phyloP scores from a whole-genome alignment of 1,284 basidiomycete species.

The Chiua sp. region DNA sequence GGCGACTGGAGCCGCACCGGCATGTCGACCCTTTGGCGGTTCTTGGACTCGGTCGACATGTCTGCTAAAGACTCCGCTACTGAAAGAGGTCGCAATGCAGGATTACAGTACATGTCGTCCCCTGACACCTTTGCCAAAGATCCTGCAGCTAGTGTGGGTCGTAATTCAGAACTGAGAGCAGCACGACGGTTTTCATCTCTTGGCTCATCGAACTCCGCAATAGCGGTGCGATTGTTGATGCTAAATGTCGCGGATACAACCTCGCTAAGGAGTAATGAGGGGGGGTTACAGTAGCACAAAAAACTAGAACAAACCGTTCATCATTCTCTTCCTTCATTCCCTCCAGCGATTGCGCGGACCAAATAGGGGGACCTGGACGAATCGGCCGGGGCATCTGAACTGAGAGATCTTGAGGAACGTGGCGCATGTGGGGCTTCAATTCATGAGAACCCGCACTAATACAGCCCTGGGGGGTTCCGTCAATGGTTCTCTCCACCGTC shows the following conservation, averaged over 20 bases:
- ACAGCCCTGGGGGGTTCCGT: neutral
- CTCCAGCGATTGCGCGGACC: neutral
- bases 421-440: conserved; percentile 13
- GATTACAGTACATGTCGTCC: conserved; percentile 4
- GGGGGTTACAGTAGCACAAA: neutral
- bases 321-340: neutral
- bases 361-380: neutral
- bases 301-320: conserved; percentile 19
- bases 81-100: neutral
- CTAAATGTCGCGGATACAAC: neutral
- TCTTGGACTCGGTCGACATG: neutral
- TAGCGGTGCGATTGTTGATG: neutral
- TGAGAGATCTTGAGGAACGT: neutral
- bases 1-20: neutral
- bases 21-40: neutral
- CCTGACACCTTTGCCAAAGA: neutral
- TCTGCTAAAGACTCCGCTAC: neutral
- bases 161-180: neutral
- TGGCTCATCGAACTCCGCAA: neutral
- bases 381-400: neutral
- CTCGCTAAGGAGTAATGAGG: conserved; percentile 18
- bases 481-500: neutral
- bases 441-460: conserved; percentile 15
- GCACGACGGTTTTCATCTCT: neutral
- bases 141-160: neutral